Percentiles rank a stretch among this genome's conserved stretches.
Evolutionary conservation across 352 stramenopile species (phyloP).

Genomic region (Globisporangium yorkense): DNA sequence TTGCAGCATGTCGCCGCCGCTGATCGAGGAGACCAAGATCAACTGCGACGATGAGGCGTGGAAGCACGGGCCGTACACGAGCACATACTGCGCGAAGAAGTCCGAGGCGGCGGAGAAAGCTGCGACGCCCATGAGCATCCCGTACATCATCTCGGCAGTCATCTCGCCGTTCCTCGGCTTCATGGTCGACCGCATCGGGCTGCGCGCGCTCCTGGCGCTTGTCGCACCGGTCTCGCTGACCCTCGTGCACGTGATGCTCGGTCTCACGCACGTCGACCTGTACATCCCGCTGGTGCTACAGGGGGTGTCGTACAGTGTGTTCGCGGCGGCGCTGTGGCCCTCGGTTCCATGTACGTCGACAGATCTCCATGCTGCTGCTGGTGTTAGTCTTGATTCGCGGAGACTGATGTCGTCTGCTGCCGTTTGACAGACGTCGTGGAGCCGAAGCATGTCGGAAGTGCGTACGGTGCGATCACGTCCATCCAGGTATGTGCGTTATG

Average conservation of each 20-base stretch:
- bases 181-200: constrained; percentile 86
- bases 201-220: constrained; percentile 78
- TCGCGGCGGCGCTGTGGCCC: constrained; percentile 90
- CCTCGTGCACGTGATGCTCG: constrained; percentile 87
- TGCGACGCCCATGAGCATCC: constrained; percentile 88
- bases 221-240: constrained; percentile 78
- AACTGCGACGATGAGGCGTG: constrained; percentile 78
- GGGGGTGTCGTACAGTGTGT: constrained; percentile 90
- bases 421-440: constrained; percentile 71
- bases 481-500: constrained; percentile 59
- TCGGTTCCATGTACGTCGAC: constrained; percentile 68
- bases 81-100: constrained; percentile 61
- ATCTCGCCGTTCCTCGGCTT: constrained; percentile 90
- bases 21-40: constrained; percentile 66
- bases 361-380: not conserved
- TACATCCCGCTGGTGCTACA: constrained; percentile 87
- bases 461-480: constrained; percentile 92
- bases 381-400: not conserved
- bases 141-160: constrained; percentile 90
- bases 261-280: constrained; percentile 60
- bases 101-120: constrained; percentile 56
- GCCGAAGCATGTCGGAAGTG: constrained; percentile 82
- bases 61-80: constrained; percentile 58
- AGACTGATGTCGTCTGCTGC: not conserved
- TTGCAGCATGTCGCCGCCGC: constrained; percentile 46